phyloP scores from a whole-genome alignment of 2,329 filamentous ascomycete genomes.

The Dryadomyces quercivorus region DNA sequence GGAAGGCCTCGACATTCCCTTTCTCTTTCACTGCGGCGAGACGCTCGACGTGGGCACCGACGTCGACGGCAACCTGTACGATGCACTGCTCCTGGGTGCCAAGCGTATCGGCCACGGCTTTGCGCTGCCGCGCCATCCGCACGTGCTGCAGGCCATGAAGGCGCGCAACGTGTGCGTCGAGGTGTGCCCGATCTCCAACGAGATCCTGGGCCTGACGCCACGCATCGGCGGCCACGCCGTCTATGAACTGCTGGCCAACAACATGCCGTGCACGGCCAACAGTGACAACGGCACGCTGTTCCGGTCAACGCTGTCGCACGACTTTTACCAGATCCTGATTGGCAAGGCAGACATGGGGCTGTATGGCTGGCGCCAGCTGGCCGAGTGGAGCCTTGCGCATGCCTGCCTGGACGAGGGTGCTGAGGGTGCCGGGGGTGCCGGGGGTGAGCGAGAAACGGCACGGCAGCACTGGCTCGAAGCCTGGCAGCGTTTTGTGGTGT shows the following conservation, averaged over 20 bases:
- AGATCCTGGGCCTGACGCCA: conserved; percentile 58
- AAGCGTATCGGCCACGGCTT: conserved; percentile 67
- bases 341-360: conserved; percentile 55
- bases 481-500: conserved; percentile 47
- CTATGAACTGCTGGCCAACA: conserved; percentile 57
- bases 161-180: conserved; percentile 56
- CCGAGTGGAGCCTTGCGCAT: conserved; percentile 50
- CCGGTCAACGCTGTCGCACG: conserved; percentile 60
- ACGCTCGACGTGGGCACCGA: conserved; percentile 54
- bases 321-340: conserved; percentile 67
- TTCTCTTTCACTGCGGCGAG: conserved; percentile 68
- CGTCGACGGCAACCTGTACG: conserved; percentile 55
- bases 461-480: conserved; percentile 33
- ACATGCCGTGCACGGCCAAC: conserved; percentile 61
- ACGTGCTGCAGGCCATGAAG: conserved; percentile 55
- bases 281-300: conserved; percentile 67
- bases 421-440: too few species aligned
- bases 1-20: conserved; percentile 46
- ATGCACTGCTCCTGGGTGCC: conserved; percentile 52
- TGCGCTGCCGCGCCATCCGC: conserved; percentile 52
- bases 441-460: conserved; percentile 32
- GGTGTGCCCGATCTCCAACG: conserved; percentile 66
- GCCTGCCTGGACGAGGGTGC: conserved; percentile 35
- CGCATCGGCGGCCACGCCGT: conserved; percentile 53
- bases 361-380: conserved; percentile 58